Percentiles rank a stretch among this genome's conserved stretches.
phyloP scores from a whole-genome alignment of 2,329 filamentous ascomycete species.

The Lachnellula willkommii region DNA sequence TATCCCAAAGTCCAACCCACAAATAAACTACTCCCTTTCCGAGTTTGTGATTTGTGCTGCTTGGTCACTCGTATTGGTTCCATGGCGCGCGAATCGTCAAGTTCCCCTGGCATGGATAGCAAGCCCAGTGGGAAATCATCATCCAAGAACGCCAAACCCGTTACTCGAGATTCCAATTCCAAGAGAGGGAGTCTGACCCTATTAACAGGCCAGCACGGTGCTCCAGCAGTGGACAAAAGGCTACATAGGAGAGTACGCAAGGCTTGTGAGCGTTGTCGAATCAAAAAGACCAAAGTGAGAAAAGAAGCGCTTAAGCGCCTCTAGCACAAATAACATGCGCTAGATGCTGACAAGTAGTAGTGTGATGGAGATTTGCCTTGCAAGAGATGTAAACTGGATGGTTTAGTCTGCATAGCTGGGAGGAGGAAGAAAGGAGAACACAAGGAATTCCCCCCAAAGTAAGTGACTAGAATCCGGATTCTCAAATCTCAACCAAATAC shows the following conservation, averaged over 20 bases:
- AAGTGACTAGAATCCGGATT: neutral
- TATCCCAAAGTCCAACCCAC: too few relatives aligned
- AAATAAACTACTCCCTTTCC: too few relatives aligned
- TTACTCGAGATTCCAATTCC: too few relatives aligned
- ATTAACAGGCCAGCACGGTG: constrained; percentile 22
- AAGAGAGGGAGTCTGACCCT: too few relatives aligned
- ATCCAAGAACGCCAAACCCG: too few relatives aligned
- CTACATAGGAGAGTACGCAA: constrained; percentile 59
- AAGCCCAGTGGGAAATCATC: too few relatives aligned
- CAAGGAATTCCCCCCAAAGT: neutral
- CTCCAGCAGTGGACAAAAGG: constrained; percentile 44
- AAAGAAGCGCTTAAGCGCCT: neutral
- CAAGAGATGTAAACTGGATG: constrained; percentile 60
- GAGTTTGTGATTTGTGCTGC: too few relatives aligned
- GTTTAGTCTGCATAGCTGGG: constrained; percentile 56
- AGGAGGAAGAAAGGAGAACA: constrained; percentile 57
- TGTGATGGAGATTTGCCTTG: constrained; percentile 60
- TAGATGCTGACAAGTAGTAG: constrained; percentile 29
- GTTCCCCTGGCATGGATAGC: too few relatives aligned
- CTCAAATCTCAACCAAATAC: neutral
- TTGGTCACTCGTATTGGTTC: too few relatives aligned
- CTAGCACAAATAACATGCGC: neutral
- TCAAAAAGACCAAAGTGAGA: constrained; percentile 61
- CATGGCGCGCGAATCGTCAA: too few relatives aligned
- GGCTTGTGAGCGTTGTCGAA: constrained; percentile 58